phyloP scores from a whole-genome alignment of 208 protist genomes.

The Acanthamoeba divionensis region DNA sequence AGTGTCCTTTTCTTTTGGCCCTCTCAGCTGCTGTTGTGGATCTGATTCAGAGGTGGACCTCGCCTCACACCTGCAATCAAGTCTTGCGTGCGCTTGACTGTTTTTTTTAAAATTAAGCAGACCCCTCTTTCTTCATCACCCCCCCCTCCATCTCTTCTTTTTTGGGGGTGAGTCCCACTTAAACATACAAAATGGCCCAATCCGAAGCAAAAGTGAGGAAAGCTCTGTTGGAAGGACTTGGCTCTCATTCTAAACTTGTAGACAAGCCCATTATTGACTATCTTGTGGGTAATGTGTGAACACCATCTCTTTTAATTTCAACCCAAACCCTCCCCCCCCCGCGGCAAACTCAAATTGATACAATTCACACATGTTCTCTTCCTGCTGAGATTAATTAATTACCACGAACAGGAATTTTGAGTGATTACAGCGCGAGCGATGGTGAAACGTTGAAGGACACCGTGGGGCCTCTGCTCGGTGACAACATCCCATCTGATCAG shows the following conservation, averaged over 20 bases:
- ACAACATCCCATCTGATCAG: background rate
- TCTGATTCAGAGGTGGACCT: too few species aligned
- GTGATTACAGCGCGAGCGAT: slow-evolving; percentile 27
- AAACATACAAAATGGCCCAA: too few species aligned
- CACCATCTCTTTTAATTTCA: background rate
- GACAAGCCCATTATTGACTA: slow-evolving; percentile 42
- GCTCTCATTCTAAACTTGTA: background rate
- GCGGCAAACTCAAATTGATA: too few species aligned
- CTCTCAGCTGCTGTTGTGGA: background rate
- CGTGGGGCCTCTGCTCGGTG: background rate
- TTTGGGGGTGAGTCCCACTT: background rate
- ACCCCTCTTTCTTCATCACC: too few species aligned
- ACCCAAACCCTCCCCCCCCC: too few species aligned
- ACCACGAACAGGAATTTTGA: background rate
- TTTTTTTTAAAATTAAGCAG: too few species aligned
- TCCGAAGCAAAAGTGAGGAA: slow-evolving; percentile 23
- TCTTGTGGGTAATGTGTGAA: slow-evolving; percentile 11
- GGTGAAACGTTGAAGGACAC: slow-evolving; percentile 38
- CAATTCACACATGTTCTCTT: too few species aligned
- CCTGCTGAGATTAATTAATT: background rate
- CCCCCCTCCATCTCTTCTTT: background rate
- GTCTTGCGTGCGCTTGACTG: too few species aligned
- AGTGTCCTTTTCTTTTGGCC: background rate
- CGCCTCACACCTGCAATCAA: too few species aligned
- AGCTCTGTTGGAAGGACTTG: background rate